Conservation (phyloP, 208 protist species). For the Leptomonas pyrrhocoris region DNA sequence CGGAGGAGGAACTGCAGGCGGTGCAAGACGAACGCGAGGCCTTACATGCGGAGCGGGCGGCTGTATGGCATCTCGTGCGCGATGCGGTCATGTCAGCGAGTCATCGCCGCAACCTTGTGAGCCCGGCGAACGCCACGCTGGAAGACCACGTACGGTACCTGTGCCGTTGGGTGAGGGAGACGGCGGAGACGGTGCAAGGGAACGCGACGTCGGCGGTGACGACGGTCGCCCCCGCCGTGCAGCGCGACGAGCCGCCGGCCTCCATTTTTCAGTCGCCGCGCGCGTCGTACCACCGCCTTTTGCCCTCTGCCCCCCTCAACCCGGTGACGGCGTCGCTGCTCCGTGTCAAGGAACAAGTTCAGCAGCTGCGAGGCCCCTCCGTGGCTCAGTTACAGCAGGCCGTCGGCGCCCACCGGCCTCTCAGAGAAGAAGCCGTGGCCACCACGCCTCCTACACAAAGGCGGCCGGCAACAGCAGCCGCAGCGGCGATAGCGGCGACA, state of each 20-base stretch:
- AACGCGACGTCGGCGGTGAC: neutral
- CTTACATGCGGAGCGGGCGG: slow-evolving; percentile 16
- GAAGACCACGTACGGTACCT: slow-evolving; percentile 25
- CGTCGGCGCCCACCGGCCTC: slow-evolving; percentile 18
- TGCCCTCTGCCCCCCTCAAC: slow-evolving; percentile 39
- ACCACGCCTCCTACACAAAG: neutral
- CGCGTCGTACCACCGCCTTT: slow-evolving; percentile 40
- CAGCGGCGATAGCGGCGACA: neutral
- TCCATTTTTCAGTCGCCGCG: slow-evolving; percentile 1
- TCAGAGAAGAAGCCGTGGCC: slow-evolving; percentile 11
- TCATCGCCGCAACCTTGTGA: neutral
- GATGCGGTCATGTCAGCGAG: neutral
- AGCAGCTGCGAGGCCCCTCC: slow-evolving; percentile 42
- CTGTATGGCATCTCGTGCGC: slow-evolving; percentile 12
- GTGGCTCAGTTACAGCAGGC: slow-evolving; percentile 17
- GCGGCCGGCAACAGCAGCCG: neutral
- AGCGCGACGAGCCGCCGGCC: neutral
- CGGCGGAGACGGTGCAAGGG: neutral
- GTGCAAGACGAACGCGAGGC: slow-evolving; percentile 10
- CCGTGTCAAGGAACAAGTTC: slow-evolving; percentile 57
- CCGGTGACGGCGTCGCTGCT: slow-evolving; percentile 49
- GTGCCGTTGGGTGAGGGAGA: slow-evolving; percentile 10
- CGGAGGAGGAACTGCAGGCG: slow-evolving; percentile 22
- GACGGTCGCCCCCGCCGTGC: neutral
- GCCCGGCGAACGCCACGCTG: slow-evolving; percentile 9